phyloP scores from a whole-genome alignment of 2,329 filamentous ascomycete species.

The Sporothrix sp. region DNA sequence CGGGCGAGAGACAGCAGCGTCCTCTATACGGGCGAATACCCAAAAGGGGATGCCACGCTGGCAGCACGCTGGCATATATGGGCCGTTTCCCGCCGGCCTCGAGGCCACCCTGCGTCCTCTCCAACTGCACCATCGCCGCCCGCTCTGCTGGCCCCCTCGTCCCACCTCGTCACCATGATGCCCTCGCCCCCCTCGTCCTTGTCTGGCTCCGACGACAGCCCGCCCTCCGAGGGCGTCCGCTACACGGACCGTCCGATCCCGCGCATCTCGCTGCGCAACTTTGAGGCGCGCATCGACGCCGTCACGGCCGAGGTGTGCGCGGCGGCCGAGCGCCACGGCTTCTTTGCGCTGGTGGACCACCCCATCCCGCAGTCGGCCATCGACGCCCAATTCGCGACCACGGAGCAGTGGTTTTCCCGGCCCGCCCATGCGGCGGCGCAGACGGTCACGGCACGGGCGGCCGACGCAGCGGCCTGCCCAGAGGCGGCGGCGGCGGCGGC shows the following conservation, averaged over 20 bases:
- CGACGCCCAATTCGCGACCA: constrained; percentile 40
- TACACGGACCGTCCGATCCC: constrained; percentile 37
- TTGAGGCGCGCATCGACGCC: constrained; percentile 39
- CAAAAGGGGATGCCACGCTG: too few relatives aligned
- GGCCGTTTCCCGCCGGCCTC: too few relatives aligned
- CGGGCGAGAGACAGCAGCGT: too few relatives aligned
- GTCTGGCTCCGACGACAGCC: neutral
- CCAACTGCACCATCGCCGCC: too few relatives aligned
- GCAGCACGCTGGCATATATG: too few relatives aligned
- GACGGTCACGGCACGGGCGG: too few relatives aligned
- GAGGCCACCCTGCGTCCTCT: too few relatives aligned
- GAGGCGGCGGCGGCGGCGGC: neutral
- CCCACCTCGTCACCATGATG: neutral
- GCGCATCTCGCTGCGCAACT: constrained; percentile 44
- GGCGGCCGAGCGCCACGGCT: constrained; percentile 50
- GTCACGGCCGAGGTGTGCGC: constrained; percentile 42
- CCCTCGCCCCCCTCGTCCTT: neutral
- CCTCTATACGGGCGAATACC: too few relatives aligned
- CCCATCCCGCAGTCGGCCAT: constrained; percentile 40
- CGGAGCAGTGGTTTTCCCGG: constrained; percentile 44
- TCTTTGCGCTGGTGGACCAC: constrained; percentile 49
- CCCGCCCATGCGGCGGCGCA: constrained; percentile 39
- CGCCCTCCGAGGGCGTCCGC: constrained; percentile 21
- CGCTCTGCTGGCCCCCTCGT: too few relatives aligned
- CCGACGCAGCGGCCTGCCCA: neutral